Base-by-base conservation (phyloP, 2,329 filamentous ascomycete genomes). In the Trematosphaeria pertusa region DNA sequence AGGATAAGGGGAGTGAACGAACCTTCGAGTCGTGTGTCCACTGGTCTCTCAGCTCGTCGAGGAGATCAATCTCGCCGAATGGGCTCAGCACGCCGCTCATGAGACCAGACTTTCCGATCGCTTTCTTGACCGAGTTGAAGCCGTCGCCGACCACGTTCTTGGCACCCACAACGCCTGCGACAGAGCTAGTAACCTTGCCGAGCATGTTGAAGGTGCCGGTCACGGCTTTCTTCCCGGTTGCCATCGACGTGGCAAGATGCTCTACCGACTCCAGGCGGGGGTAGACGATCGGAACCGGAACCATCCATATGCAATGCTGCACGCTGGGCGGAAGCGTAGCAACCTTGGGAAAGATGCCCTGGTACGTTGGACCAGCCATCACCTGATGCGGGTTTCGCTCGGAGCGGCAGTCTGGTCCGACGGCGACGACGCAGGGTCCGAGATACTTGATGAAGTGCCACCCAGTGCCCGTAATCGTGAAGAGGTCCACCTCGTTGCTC, bases 401-500 rank as follows among this genome's bases (percentile, higher is more conserved):
- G 4, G 92, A 96, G 41, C 94, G 86, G 59, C 91, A 93, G 71
- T 99, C 94, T 2, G 90, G 87, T 0, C 93, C 94, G 39, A 96
- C 87, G 0, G 96, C 87, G 0, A 91, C 91, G 10, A 99, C 87
- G 4, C 89, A 89, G 0, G 94, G 94, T 0, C 94, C 94, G 5
- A 99, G 83, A 62, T 89, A 97, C 73, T 99, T 99, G 73, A 99
- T 85, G 71, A 97, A 99, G 72, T 99, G 94, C 94, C 94, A 99
- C 6, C 94, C 94, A 15, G 88, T 88, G n/a, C 94, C 93, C 0
- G 94, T 97, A 44, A 99, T 87, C 1, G 93, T 97, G 74, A 99
- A 99, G 5, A 99, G 83, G 62, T 99, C 94, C 37, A 86, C 81
- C 65, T 99, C 94, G 36, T 89, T 89, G 64, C 82, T 88, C 47